These are phyloP conservation scores for Trichopus zeylanicus DNA, from an alignment of 116 monocot species.

Conservation along the genomic window DNA sequence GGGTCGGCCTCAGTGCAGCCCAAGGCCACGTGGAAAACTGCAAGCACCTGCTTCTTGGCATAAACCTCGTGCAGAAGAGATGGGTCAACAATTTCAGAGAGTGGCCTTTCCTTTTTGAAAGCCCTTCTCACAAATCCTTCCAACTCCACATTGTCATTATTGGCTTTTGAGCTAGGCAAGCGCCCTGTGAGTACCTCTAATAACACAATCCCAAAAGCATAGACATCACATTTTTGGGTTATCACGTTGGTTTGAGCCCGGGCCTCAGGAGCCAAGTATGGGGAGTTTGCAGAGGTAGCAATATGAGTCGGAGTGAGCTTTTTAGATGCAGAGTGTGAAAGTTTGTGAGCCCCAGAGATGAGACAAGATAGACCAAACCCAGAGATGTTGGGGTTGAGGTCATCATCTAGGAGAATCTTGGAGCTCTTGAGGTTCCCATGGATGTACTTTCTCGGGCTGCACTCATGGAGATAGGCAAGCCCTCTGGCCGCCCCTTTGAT, in stretches of 20 bases:
- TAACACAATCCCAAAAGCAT: constrained; percentile 69
- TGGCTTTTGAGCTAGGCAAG: constrained; percentile 19
- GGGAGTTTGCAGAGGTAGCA: neutral
- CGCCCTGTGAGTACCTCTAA: constrained; percentile 71
- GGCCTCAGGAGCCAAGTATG: constrained; percentile 70
- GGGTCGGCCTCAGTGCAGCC: constrained; percentile 78
- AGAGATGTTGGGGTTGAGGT: constrained; percentile 56
- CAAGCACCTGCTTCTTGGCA: constrained; percentile 87
- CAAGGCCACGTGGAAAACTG: constrained; percentile 79
- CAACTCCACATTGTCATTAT: constrained; percentile 29
- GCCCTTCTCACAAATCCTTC: constrained; percentile 62
- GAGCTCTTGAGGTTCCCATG: constrained; percentile 77
- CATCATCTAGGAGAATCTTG: constrained; percentile 84
- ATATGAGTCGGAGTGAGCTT: constrained; percentile 26
- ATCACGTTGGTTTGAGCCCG: constrained; percentile 16
- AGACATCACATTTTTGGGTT: constrained; percentile 78
- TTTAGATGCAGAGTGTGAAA: constrained; percentile 28
- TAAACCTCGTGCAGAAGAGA: constrained; percentile 72
- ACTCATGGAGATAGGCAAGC: constrained; percentile 79
- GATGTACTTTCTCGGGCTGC: constrained; percentile 58
- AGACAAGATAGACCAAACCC: constrained; percentile 75
- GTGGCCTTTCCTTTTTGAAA: constrained; percentile 71
- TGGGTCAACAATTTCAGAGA: constrained; percentile 86
- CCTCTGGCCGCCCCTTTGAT: constrained; percentile 66
- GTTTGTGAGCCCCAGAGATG: constrained; percentile 22